A percentile compares a stretch with the other conserved stretches of the same genome.
Conservation (phyloP, 1,284 basidiomycete species). For the Coriolopsis trogii region DNA sequence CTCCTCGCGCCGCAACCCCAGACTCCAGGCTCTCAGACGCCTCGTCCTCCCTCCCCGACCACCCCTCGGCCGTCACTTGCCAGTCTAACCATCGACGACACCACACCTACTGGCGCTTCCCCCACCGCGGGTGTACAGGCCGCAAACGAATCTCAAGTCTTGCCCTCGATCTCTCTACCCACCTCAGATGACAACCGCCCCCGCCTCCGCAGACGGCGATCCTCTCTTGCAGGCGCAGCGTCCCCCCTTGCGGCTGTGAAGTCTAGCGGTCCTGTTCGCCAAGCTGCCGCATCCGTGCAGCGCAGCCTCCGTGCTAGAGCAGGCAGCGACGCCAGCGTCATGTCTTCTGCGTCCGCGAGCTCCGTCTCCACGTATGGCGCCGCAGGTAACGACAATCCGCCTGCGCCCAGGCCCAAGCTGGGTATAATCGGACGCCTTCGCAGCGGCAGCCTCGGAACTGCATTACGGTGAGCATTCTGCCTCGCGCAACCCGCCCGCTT, state of each 20-base stretch:
- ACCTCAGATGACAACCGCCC: constrained; percentile 24
- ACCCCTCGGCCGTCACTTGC: constrained; percentile 29
- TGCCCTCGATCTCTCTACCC: constrained; percentile 21
- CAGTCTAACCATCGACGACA: constrained; percentile 34
- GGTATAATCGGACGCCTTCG: constrained; percentile 29
- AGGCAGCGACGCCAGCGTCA: constrained; percentile 29
- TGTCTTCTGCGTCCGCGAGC: constrained; percentile 15
- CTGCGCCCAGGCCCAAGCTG: constrained; percentile 18
- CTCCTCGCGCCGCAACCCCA: constrained; percentile 44
- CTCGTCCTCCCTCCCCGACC: constrained; percentile 37
- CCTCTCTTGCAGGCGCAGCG: constrained; percentile 29
- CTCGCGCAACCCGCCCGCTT: background rate
- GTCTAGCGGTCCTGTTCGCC: constrained; percentile 19
- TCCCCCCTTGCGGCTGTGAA: constrained; percentile 32
- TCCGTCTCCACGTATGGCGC: constrained; percentile 1
- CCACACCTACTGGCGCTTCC: constrained; percentile 37
- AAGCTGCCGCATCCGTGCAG: constrained; percentile 21
- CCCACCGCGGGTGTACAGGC: background rate
- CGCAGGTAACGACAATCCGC: constrained; percentile 1
- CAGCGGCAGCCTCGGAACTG: constrained; percentile 34
- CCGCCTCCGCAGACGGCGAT: constrained; percentile 32
- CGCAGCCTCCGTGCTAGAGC: constrained; percentile 28
- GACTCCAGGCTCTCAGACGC: constrained; percentile 30
- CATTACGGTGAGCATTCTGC: constrained; percentile 25
- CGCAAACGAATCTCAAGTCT: constrained; percentile 15